phyloP scores from a whole-genome alignment of 345 rosid genomes.

The Hypericum perforatum region DNA sequence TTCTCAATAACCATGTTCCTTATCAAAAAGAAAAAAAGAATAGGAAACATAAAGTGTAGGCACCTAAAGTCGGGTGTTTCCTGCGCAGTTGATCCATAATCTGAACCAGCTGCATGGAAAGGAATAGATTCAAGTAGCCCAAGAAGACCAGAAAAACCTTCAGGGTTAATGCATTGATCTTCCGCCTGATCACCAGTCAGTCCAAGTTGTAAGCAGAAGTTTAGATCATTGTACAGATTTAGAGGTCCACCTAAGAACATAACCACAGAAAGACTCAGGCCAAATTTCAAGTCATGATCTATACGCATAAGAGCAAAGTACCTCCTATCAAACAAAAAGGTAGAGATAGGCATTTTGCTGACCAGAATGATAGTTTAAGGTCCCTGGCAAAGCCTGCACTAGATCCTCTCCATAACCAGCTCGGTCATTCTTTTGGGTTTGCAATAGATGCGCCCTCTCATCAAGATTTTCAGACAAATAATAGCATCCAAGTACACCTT shows the following conservation, averaged over 20 bases:
- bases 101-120: conserved; percentile 51
- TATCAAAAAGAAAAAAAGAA: not conserved
- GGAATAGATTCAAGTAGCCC: conserved; percentile 82
- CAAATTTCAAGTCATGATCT: too few relatives aligned
- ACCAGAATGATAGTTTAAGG: conserved; percentile 45
- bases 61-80: conserved; percentile 56
- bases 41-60: conserved; percentile 11
- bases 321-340: not conserved
- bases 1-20: too few relatives aligned
- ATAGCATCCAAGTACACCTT: conserved; percentile 51
- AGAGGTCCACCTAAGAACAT: conserved; percentile 32
- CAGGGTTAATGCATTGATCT: conserved; percentile 64
- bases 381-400: conserved; percentile 57
- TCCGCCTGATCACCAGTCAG: conserved; percentile 36
- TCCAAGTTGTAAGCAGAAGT: conserved; percentile 50
- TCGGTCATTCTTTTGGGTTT: conserved; percentile 21
- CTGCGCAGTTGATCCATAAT: conserved; percentile 46
- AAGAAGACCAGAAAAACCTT: conserved; percentile 65
- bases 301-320: not conserved
- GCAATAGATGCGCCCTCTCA: conserved; percentile 22
- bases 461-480: conserved; percentile 61
- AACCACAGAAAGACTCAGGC: too few relatives aligned
- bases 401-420: conserved; percentile 29
- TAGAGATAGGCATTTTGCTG: conserved; percentile 17
- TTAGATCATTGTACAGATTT: conserved; percentile 31